Percentiles rank a stretch among this genome's conserved stretches.
These are phyloP conservation scores for Bombardia bombarda DNA, from an alignment of 495 filamentous ascomycete genomes.

Conservation along the genomic window DNA sequence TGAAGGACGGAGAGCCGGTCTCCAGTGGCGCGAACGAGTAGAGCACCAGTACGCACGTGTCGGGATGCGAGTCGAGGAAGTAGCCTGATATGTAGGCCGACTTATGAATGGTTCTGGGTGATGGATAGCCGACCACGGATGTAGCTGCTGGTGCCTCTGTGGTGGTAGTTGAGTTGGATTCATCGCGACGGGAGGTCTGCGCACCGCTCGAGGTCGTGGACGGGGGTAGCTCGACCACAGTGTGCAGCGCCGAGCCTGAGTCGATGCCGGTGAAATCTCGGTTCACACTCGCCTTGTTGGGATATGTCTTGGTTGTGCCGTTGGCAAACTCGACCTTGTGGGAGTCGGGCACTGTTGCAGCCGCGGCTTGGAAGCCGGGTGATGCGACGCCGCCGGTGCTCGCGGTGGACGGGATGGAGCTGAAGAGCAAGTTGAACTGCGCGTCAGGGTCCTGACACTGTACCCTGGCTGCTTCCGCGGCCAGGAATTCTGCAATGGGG, in stretches of 20 bases:
- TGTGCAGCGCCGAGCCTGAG: slow-evolving; percentile 9
- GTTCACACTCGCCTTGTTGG: slow-evolving; percentile 9
- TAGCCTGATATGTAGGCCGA: neutral
- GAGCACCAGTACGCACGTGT: slow-evolving; percentile 6
- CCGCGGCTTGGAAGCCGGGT: neutral
- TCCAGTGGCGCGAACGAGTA: slow-evolving; percentile 5
- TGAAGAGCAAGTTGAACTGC: slow-evolving; percentile 19
- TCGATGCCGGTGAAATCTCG: slow-evolving; percentile 11
- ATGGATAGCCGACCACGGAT: slow-evolving; percentile 8
- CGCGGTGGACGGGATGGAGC: slow-evolving; percentile 1
- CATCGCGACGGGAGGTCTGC: neutral
- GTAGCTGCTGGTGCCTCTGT: too few species aligned
- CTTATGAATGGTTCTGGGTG: neutral
- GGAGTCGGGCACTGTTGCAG: slow-evolving; percentile 8
- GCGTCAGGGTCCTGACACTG: slow-evolving; percentile 30
- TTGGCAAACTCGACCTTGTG: slow-evolving; percentile 12
- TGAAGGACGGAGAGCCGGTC: neutral
- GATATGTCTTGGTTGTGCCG: slow-evolving; percentile 1
- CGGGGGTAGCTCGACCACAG: neutral
- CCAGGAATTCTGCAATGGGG: too few species aligned
- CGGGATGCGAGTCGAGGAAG: neutral
- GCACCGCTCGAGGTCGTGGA: neutral
- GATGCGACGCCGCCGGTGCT: neutral
- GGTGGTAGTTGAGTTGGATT: slow-evolving; percentile 1
- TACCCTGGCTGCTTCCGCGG: too few species aligned